These are phyloP conservation scores for Rhodotorula sp. DNA, from an alignment of 1,284 basidiomycete species.

Conservation along the genomic window DNA sequence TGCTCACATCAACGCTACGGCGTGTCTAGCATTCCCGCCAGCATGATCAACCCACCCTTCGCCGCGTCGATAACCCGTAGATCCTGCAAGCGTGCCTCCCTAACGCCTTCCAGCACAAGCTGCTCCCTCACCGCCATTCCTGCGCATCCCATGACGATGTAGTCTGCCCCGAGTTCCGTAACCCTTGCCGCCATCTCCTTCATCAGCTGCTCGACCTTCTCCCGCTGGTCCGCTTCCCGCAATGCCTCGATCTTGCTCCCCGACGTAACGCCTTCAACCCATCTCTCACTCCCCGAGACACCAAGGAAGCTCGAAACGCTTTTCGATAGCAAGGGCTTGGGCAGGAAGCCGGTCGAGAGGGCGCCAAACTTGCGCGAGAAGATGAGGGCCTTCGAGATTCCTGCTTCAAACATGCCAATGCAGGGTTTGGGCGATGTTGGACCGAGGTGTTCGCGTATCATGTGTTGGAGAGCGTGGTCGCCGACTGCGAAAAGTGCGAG, in stretches of 20 bases:
- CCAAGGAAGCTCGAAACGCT: slow-evolving; percentile 47
- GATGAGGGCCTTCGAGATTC: slow-evolving; percentile 49
- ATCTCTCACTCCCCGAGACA: slow-evolving; percentile 43
- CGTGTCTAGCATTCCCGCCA: slow-evolving; percentile 15
- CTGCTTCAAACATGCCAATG: slow-evolving; percentile 56
- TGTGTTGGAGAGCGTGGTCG: slow-evolving; percentile 54
- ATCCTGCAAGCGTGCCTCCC: slow-evolving; percentile 37
- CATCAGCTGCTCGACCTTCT: slow-evolving; percentile 51
- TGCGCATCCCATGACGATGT: slow-evolving; percentile 56
- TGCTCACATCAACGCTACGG: not conserved
- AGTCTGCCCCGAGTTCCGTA: slow-evolving; percentile 49
- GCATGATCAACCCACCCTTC: slow-evolving; percentile 10
- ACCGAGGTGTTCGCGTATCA: slow-evolving; percentile 50
- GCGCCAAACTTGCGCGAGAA: slow-evolving; percentile 52
- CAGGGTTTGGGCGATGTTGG: slow-evolving; percentile 46
- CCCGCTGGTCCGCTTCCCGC: slow-evolving; percentile 47
- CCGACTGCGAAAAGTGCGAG: slow-evolving; percentile 45
- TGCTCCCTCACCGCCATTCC: slow-evolving; percentile 56
- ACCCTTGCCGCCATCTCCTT: slow-evolving; percentile 45
- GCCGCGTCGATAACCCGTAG: slow-evolving; percentile 28
- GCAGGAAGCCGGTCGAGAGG: slow-evolving; percentile 55
- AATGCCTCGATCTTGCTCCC: slow-evolving; percentile 54
- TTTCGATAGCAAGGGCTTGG: slow-evolving; percentile 53
- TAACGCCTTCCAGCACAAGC: slow-evolving; percentile 44
- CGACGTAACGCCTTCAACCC: slow-evolving; percentile 54